phyloP scores from a whole-genome alignment of 306 rosid species.

The Dryas drummondii region DNA sequence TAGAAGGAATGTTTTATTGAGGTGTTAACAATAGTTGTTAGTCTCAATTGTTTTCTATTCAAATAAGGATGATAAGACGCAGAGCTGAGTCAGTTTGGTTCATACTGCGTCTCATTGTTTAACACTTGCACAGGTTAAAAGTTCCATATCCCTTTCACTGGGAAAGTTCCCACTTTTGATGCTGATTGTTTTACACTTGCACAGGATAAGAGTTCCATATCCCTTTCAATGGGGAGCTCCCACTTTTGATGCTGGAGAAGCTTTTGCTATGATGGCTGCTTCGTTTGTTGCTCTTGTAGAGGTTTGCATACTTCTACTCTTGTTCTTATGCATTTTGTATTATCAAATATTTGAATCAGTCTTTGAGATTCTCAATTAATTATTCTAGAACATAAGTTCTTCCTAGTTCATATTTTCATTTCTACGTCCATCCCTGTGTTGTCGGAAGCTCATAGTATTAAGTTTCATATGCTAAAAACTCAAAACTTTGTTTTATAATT shows the following conservation, averaged over 20 bases:
- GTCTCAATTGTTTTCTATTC: neutral
- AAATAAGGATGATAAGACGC: slow-evolving; percentile 5
- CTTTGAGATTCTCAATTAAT: neutral
- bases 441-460: too few species aligned
- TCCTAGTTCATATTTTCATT: too few species aligned
- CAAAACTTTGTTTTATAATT: neutral
- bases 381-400: too few species aligned
- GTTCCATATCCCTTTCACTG: slow-evolving; percentile 78
- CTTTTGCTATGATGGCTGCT: slow-evolving; percentile 98
- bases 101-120: neutral
- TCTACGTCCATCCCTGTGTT: too few species aligned
- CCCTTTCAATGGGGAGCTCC: slow-evolving; percentile 99
- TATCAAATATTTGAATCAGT: neutral
- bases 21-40: neutral
- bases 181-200: slow-evolving; percentile 33
- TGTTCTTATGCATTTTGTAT: slow-evolving; percentile 1
- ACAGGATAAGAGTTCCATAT: slow-evolving; percentile 91
- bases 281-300: slow-evolving; percentile 90
- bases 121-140: slow-evolving; percentile 51
- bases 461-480: too few species aligned
- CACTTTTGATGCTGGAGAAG: slow-evolving; percentile 92
- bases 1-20: neutral
- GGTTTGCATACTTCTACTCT: slow-evolving; percentile 37
- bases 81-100: slow-evolving; percentile 5
- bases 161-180: slow-evolving; percentile 81